These are phyloP conservation scores for Chlorella sp. DNA, from an alignment of 139 green algal genomes.

Conservation along the genomic window DNA sequence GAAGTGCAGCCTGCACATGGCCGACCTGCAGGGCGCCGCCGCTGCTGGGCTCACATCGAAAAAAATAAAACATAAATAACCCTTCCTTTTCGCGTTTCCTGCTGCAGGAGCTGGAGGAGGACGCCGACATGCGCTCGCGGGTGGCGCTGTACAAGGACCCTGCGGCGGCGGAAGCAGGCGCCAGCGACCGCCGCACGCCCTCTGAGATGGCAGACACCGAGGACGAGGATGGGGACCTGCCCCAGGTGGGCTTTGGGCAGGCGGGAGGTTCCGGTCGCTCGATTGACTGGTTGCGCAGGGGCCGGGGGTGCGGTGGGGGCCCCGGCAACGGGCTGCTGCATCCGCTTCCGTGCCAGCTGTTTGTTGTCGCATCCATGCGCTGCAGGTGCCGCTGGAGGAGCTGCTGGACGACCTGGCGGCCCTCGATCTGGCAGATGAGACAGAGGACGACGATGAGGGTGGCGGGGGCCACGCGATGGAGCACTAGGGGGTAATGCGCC, in stretches of 20 bases:
- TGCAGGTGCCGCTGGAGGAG: constrained; percentile 92
- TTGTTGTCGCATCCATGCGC: too few relatives aligned
- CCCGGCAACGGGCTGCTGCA: not conserved
- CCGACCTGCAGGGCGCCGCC: too few relatives aligned
- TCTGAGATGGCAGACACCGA: constrained; percentile 23
- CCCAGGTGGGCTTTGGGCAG: constrained; percentile 20
- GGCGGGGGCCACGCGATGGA: not conserved
- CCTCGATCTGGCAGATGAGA: constrained; percentile 55
- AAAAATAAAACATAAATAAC: too few relatives aligned
- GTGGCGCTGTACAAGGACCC: constrained; percentile 59
- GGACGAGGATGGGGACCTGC: constrained; percentile 42
- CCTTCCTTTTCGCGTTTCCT: not conserved
- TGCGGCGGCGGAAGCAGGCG: constrained; percentile 19
- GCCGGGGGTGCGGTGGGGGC: not conserved
- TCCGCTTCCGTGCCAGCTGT: too few relatives aligned
- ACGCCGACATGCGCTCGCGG: constrained; percentile 71
- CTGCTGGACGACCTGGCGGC: constrained; percentile 88
- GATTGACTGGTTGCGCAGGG: not conserved
- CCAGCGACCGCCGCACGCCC: not conserved
- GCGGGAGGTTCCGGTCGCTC: not conserved
- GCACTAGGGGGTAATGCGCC: not conserved
- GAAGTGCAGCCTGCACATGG: too few relatives aligned
- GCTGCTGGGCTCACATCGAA: too few relatives aligned
- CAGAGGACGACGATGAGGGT: constrained; percentile 9
- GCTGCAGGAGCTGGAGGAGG: constrained; percentile 81